Base-by-base conservation (phyloP, 139 green algal genomes). In the Chlorella sp. region DNA sequence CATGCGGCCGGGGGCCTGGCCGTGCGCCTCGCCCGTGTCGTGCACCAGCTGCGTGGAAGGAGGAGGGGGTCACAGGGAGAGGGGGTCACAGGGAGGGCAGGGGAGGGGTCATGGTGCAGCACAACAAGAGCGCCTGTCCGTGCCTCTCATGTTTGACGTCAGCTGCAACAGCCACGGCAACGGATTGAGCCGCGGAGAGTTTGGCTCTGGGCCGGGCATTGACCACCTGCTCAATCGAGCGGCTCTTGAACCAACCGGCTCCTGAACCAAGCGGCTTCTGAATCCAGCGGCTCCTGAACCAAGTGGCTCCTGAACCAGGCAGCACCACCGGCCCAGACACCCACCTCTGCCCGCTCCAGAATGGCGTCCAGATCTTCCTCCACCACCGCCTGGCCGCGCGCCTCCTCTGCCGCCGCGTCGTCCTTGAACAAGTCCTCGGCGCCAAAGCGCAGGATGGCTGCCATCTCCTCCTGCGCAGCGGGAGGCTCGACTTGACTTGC, bases 281-380 rank as follows among this genome's bases (percentile, higher is more conserved):
- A n/a, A n/a, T n/a, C n/a, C n/a, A n/a, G n/a, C n/a, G n/a, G n/a
- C n/a, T n/a, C n/a, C n/a, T n/a, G n/a, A n/a, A n/a, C n/a, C n/a
- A 54, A 11, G 8, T 54, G 46, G 46, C 46, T 68, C 26, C 6
- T 68, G 7, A 68, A 14, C 22, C 1, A 2, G 6, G 32, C 24
- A 68, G 1, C 22, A 68, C 32, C 69, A 34, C 38, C 34, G 40
- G 0, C 19, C 46, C 46, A 54, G 46, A 8, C 26, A 4, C 92
- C 82, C 80, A 97, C 92, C 94, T 99, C 96, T 36, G 97, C 96
- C 0, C 96, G 88, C 75, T 94, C 94, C 70, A 99, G 91, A 67
- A 99, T 98, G 65, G 92, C 91, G 80, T 99, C 97, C 28, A 99
- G 93, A 86, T 98, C 95, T 73, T 97, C 95, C 84, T 96, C 91